Percentiles rank a stretch among this genome's conserved stretches.
Evolutionary conservation across 2,329 filamentous ascomycete species (phyloP).

Genomic region (Blastomyces silverae): DNA sequence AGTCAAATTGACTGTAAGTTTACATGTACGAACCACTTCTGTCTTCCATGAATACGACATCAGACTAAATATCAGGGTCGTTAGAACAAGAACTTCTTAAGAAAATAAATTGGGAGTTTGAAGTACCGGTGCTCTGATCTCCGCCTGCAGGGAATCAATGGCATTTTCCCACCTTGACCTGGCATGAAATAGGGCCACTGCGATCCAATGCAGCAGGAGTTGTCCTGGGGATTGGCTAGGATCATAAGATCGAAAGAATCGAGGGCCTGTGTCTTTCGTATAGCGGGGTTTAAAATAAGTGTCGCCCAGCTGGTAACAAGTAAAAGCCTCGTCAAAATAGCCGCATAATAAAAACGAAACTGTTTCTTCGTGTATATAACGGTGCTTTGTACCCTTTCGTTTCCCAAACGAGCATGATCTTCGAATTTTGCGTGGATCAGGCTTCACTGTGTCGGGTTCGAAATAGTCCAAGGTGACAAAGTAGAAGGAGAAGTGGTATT

Average conservation of each 20-base stretch:
- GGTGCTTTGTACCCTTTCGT: conserved; percentile 9
- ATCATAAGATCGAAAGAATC: conserved; percentile 12
- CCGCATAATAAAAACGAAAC: conserved; percentile 15
- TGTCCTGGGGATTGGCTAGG: conserved; percentile 14
- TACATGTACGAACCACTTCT: conserved; percentile 13
- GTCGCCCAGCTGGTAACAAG: conserved; percentile 16
- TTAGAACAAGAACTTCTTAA: conserved; percentile 3
- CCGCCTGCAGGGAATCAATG: conserved; percentile 14
- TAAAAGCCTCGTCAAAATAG: conserved; percentile 13
- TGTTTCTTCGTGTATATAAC: conserved; percentile 17
- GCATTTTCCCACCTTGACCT: conserved; percentile 16
- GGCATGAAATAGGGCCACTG: conserved; percentile 15
- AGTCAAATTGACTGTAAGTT: background rate
- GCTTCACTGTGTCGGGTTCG: conserved; percentile 13
- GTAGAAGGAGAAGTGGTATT: conserved; percentile 17
- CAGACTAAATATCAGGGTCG: conserved; percentile 8
- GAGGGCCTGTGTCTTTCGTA: conserved; percentile 6
- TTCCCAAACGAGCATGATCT: conserved; percentile 15
- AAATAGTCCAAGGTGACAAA: conserved; percentile 13
- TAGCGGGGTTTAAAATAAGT: conserved; percentile 15
- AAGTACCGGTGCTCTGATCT: conserved; percentile 16
- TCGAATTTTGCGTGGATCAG: conserved; percentile 14
- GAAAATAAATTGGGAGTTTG: background rate
- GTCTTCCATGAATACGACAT: conserved; percentile 15
- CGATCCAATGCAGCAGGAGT: conserved; percentile 16